Base-by-base conservation (phyloP, 306 rosid genomes). In the Fagus crenata region DNA sequence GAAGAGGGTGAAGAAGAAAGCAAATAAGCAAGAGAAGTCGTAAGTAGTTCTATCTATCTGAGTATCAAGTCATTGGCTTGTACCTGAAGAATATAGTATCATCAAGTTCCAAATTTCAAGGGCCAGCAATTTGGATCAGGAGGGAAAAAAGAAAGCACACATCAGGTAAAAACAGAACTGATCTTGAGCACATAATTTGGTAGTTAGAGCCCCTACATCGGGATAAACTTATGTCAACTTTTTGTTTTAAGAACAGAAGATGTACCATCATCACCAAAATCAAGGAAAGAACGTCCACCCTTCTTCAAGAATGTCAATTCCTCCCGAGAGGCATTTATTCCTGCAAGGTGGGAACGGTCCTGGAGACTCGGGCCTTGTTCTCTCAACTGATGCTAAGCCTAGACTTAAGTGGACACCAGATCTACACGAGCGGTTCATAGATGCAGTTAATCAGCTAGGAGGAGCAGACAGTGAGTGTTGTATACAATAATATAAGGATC, bases 391-490 rank as follows among this genome's bases (percentile, higher is more conserved):
- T 73, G 96, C 98, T 60, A 93, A 93, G 79, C 98, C 98, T 2
- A 84, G 98, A 76, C 86, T 93, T 4, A 93, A 93, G 84, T 93
- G 98, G 98, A 91, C 98, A 3, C 85, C 88, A 0, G 98, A 93
- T 79, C 95, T 93, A 71, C 98, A 93, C 8, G 88, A 91, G 69
- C 88, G 96, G 17, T 93, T 93, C 76, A 87, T 91, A 3, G 96
- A 93, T 73, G 98, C 98, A 15, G 96, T 93, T 15, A 89, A 87
- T 67, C 92, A 91, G 78, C 89, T 91, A 37, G 98, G 98, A 49
- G 98, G 98, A 67, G 86, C 96, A 54, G 97, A 91, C 56, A 93
- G 98, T 93, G 79, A 91, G 98, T 77, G 33, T 35, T 58, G 5
- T 46, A 46, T 69, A 41, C 36, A 35, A 46, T 41, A 7, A 2